Evolutionary conservation across 176 grass and related monocot genomes (phyloP).

Genomic region (Oryza rufipogon): DNA sequence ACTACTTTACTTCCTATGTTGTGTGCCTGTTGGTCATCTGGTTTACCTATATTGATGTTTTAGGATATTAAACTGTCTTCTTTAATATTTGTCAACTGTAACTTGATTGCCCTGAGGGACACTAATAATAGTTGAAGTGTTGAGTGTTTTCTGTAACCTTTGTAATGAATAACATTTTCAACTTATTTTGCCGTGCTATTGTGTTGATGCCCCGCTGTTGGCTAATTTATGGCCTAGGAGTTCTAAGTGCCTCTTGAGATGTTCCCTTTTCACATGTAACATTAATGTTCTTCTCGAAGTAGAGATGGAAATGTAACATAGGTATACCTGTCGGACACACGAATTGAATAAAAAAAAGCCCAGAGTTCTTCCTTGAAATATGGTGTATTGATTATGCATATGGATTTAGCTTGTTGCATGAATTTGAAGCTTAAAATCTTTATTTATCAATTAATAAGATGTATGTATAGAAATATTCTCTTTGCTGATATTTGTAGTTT

Average conservation of each 20-base stretch:
- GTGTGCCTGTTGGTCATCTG: background rate
- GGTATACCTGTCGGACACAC: slow-evolving; percentile 21
- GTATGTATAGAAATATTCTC: background rate
- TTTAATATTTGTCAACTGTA: slow-evolving; percentile 13
- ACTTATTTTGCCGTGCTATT: slow-evolving; percentile 14
- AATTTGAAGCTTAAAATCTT: background rate
- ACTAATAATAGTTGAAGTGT: background rate
- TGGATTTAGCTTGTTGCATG: background rate
- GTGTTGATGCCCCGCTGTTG: background rate
- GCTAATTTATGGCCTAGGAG: background rate
- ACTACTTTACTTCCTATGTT: slow-evolving; percentile 5
- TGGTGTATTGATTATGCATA: background rate
- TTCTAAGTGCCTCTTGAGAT: slow-evolving; percentile 18
- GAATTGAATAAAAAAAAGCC: slow-evolving; percentile 23
- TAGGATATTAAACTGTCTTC: background rate
- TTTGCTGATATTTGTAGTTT: slow-evolving; percentile 5
- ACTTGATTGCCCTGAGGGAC: background rate
- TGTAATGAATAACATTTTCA: slow-evolving; percentile 3
- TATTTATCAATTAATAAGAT: background rate
- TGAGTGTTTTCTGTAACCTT: background rate
- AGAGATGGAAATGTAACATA: background rate
- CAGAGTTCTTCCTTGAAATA: background rate
- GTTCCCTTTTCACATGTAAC: background rate
- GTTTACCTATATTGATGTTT: background rate
- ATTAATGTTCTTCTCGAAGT: background rate